phyloP scores from a whole-genome alignment of 371 early-diverging fungal genomes.

The Blastocladiella emersonii region DNA sequence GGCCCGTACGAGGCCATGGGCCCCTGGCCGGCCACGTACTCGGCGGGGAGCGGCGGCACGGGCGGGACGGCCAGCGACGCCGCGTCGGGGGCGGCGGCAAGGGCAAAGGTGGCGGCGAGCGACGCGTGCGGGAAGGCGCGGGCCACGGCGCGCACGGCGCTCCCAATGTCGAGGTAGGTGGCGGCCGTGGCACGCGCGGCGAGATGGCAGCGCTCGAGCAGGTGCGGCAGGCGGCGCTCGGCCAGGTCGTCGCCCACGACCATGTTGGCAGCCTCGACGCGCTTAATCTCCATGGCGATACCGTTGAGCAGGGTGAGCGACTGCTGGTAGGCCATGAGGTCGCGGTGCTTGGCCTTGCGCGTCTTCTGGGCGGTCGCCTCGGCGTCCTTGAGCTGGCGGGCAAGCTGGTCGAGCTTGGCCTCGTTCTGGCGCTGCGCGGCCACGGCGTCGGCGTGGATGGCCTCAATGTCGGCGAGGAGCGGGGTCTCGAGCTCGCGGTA shows the following conservation, averaged over 20 bases:
- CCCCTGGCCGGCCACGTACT: too few species aligned
- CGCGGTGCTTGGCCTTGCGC: background rate
- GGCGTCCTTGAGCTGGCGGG: background rate
- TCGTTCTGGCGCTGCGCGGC: background rate
- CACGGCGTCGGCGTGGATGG: background rate
- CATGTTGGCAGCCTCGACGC: background rate
- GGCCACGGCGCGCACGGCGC: background rate
- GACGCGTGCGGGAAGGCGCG: background rate
- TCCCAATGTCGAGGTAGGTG: background rate
- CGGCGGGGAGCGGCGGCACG: too few species aligned
- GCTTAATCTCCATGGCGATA: constrained; percentile 2
- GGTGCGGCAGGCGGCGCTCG: background rate
- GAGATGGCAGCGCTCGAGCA: background rate
- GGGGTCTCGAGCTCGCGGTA: background rate
- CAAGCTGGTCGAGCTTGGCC: background rate
- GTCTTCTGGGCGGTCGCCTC: background rate
- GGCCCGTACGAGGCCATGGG: too few species aligned
- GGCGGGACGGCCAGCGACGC: too few species aligned
- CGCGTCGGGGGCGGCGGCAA: background rate
- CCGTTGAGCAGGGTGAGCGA: background rate
- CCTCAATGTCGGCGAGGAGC: background rate
- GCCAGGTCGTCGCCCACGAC: constrained; percentile 1
- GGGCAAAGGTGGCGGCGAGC: background rate
- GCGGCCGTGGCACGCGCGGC: background rate
- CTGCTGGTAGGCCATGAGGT: constrained; percentile 4